Base-by-base conservation (phyloP, 768 basidiomycete species). In the Mycena kentingensis region DNA sequence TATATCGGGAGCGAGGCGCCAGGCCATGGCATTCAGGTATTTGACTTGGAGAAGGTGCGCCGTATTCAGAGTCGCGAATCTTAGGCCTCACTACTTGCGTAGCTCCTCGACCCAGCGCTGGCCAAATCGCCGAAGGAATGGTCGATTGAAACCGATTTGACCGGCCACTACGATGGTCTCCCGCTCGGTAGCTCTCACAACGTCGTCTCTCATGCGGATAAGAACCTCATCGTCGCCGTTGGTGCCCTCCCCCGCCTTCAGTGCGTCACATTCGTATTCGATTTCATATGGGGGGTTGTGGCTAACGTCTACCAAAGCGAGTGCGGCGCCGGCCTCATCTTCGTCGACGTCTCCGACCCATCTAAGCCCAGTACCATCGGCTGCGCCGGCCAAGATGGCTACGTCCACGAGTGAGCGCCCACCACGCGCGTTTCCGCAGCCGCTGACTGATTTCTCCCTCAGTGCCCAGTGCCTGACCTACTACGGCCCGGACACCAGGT, bases 131-230 rank as follows among this genome's bases (percentile, higher is more conserved):
- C 66, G 8, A 67, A 61, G 54, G 48, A 57, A 29, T 57, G 52
- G 36, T 60, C 61, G 24, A 66, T 66, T 31, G 46, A 64, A 24
- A 57, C 57, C 3, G 61, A 57, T 32, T 54, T 61, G 15, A 65
- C 60, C 12, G 51, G 36, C 25, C 51, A 45, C 19, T 57, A 57
- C 51, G 56, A 57, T n/a, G 65, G 57, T 6, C 61, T 69, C 16
- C 67, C 67, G 7, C 35, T 57, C 22, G 67, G 67, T 12, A 58
- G 65, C n/a, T 62, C 65, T 2, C 67, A 69, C 54, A 69, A 69
- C 42, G 55, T 69, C 19, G 67, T 69, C 38, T 49, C 63, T 21
- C 62, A 66, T 41, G 52, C 45, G 12, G 61, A 61, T n/a, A 57
- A 55, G 19, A 59, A 63, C 19, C 63, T 64, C 31, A 57, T 63